These are phyloP conservation scores for Tricholoma flavovirens DNA, from an alignment of 768 basidiomycete genomes.

Conservation along the genomic window DNA sequence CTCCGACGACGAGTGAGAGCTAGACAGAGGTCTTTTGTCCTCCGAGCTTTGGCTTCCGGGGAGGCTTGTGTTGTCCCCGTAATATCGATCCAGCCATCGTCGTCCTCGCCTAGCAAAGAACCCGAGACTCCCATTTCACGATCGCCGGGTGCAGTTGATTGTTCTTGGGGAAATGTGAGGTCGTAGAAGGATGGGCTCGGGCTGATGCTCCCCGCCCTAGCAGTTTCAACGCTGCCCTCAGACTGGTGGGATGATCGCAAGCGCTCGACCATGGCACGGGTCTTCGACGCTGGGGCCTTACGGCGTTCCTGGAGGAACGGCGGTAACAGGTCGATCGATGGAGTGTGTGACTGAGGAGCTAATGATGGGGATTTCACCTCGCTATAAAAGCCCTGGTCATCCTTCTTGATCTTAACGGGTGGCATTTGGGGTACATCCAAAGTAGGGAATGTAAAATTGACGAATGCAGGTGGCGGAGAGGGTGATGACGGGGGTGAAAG, in stretches of 20 bases:
- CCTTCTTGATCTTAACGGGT: constrained; percentile 41
- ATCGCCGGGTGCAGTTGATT: constrained; percentile 34
- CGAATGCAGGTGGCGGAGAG: constrained; percentile 19
- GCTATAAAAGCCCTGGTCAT: constrained; percentile 47
- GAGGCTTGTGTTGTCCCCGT: constrained; percentile 17
- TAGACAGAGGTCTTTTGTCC: constrained; percentile 37
- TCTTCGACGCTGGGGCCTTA: constrained; percentile 44
- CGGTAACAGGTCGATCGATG: constrained; percentile 36
- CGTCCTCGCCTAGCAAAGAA: constrained; percentile 32
- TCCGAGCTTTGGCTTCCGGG: constrained; percentile 29
- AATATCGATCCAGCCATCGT: constrained; percentile 41
- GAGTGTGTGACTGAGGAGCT: constrained; percentile 22
- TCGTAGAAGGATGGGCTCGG: constrained; percentile 31
- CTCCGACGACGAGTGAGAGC: constrained; percentile 36
- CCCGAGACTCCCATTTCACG: constrained; percentile 23
- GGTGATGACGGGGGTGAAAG: constrained; percentile 11
- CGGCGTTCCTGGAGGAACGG: constrained; percentile 44
- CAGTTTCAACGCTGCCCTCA: background rate
- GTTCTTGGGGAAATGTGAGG: constrained; percentile 25
- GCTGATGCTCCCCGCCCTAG: constrained; percentile 11
- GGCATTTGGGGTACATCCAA: constrained; percentile 35
- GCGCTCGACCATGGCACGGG: constrained; percentile 54
- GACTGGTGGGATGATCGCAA: constrained; percentile 32
- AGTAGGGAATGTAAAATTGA: constrained; percentile 45
- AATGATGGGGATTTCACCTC: constrained; percentile 30